Base-by-base conservation (phyloP, 108 stramenopile species). In the Chaetoceros muelleri region DNA sequence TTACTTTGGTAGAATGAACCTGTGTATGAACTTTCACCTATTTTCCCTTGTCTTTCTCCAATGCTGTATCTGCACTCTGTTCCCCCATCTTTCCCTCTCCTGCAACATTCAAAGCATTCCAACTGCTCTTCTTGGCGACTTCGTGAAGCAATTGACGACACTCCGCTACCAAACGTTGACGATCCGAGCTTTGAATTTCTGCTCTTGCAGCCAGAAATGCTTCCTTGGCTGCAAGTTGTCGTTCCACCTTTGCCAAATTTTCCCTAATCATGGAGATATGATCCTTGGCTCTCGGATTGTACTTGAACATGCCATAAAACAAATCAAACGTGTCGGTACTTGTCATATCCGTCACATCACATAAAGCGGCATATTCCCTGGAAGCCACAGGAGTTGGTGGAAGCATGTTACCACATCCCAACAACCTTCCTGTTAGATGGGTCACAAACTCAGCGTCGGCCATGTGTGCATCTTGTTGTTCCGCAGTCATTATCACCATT, bases 361-460 rank as follows among this genome's bases (percentile, higher is more conserved):
- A 81, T 2, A 95, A 69, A 28, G 86, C 94, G 13, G 83, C 62
- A 74, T 94, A 97, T 53, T 94, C 96, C 60, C 75, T 87, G 0
- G 94, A 94, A 61, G 79, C 73, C 45, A 97, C 90, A 16, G 93
- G 94, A 46, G 94, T 89, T 10, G 83, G 82, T 30, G 89, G 81
- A 0, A 97, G 72, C 46, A 92, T 60, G 50, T 94, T 72, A 19
- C 73, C 66, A 60, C 85, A 79, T 24, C 73, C 69, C 26, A 97
- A 70, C n/a, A 95, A 60, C 46, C 96, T 89, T 30, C 96, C 96
- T 29, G 85, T 79, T 67, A 97, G 53, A 59, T 95, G 96, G 5
- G 96, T 92, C 30, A 97, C 89, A 68, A 97, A 97, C 64, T 95
- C 93, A 25, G 93, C 88, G 75, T 97, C 90, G 3, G 91, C 93